These are phyloP conservation scores for Mycena capillaripes DNA, from an alignment of 768 basidiomycete species.

Conservation along the genomic window DNA sequence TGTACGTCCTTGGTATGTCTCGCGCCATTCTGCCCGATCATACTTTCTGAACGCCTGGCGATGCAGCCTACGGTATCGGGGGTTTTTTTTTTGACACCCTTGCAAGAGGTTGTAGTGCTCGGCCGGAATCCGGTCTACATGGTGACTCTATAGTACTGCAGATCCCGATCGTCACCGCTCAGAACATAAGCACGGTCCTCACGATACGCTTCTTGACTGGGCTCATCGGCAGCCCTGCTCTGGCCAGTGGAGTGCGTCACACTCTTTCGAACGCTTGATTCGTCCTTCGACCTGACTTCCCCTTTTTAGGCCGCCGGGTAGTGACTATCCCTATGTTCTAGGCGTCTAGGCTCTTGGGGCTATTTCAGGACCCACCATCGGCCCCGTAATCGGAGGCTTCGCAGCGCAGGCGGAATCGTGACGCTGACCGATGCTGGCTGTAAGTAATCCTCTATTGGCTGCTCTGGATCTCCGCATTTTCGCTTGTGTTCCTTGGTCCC, in stretches of 20 bases:
- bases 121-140: slow-evolving; percentile 51
- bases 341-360: slow-evolving; percentile 35
- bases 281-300: background rate
- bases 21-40: background rate
- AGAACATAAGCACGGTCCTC: slow-evolving; percentile 47
- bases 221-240: slow-evolving; percentile 48
- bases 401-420: slow-evolving; percentile 47
- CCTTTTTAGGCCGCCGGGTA: slow-evolving; percentile 17
- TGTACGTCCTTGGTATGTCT: slow-evolving; percentile 43
- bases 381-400: slow-evolving; percentile 49
- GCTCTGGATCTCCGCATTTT: slow-evolving; percentile 46
- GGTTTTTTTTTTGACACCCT: slow-evolving; percentile 46
- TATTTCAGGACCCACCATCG: slow-evolving; percentile 44
- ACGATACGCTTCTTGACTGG: slow-evolving; percentile 52
- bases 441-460: no score
- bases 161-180: slow-evolving; percentile 48
- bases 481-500: slow-evolving; percentile 43
- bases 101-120: slow-evolving; percentile 48
- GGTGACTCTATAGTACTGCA: slow-evolving; percentile 47
- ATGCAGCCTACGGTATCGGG: slow-evolving; percentile 38
- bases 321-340: slow-evolving; percentile 27
- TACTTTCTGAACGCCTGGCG: background rate
- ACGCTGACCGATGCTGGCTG: slow-evolving; percentile 51
- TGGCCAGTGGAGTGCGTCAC: slow-evolving; percentile 44
- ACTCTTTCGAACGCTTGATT: background rate